Base-by-base conservation (phyloP, 108 stramenopile species). In the Ochromonas danica region DNA sequence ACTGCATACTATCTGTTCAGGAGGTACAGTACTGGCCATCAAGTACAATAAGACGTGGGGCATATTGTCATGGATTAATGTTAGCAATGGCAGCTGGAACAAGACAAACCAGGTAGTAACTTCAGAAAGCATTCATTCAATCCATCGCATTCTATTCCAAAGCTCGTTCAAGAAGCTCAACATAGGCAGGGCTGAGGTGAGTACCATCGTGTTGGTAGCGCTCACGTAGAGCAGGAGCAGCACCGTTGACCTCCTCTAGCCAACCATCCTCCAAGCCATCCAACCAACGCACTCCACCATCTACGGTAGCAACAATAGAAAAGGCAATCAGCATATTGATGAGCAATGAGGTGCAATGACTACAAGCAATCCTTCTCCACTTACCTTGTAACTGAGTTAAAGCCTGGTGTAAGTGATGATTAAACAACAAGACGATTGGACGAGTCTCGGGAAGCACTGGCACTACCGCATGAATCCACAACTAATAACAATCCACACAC, bases 371-470 rank as follows among this genome's bases (percentile, higher is more conserved):
- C n/a, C n/a, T n/a, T n/a, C n/a, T n/a, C n/a, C n/a, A n/a, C 17
- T 57, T 67, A 67, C 63, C 63, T 36, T 67, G 17, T 25, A 67
- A 33, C 33, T 67, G 14, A 14, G 3, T 3, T 14, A 67, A 14
- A 3, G 17, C 31, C 35, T 67, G 17, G 63, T 25, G 63, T 6
- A 14, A 67, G 31, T 14, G 6, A 6, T 67, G 40, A 71, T 88
- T 88, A 82, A 82, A 88, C 1, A 36, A 28, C 62, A 65, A 42
- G 6, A 88, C 88, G n/a, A 88, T 70, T 1, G 1, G 14, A 25
- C 88, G 79, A 1, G 88, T 88, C 61, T 71, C 82, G 27, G 82
- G 42, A 0, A 88, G 79, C 14, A 88, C 88, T 0, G 88, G 88
- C 0, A 78, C 39, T 14, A 87, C 81, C 17, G 88, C 86, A 78